Evolutionary conservation across 306 rosid genomes (phyloP), one percentile per base, ranked within the genome.

Genomic region (Vigna angularis): DNA sequence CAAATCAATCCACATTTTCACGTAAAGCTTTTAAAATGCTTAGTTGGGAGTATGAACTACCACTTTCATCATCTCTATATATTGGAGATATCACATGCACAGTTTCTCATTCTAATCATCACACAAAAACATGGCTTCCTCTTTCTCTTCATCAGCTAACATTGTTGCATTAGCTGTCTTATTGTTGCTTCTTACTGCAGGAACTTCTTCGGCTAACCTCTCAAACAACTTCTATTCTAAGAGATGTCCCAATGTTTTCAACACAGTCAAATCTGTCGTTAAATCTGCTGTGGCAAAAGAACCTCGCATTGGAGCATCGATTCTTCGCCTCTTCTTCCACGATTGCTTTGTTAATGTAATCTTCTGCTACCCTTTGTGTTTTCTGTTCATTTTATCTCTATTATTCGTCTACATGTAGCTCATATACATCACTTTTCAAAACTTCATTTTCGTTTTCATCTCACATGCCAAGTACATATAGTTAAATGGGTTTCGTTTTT

Each of bases 281-380:
- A 76, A 49, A 22, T 66, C 87, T 7, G 97, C 97, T 0, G 62
- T 93, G 2, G 52, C 84, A 3, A 90, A 86, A 70, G 93, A 88
- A 70, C 76, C 24, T 9, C 98, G 98, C 47, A 85, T 93, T 7
- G 45, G 45, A 40, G 45, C 45, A 7, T 40, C 45, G 9, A 40
- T 40, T 40, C 86, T 93, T 57, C 98, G 98, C 59, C 97, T 93
- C 28, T 81, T 75, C 82, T 93, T 93, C 45, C 98, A 93, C 42
- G 98, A 89, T 49, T 93, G 98, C 84, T 93, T 93, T 20, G 91
- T 91, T 78, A 79, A 93, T 45, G 98, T 93, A 84, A 75, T 58
- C 30, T 14, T 32, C 13, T 67, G 10, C n/a, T 56, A 56, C 9
- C 15, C 62, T 26, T 16, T 34, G 40, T 34, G 6, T 59, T 14